Percentiles rank a stretch among this genome's conserved stretches.
These are phyloP conservation scores for Yamadazyma conglobata DNA, from an alignment of 1,139 yeast genomes.

Conservation along the genomic window DNA sequence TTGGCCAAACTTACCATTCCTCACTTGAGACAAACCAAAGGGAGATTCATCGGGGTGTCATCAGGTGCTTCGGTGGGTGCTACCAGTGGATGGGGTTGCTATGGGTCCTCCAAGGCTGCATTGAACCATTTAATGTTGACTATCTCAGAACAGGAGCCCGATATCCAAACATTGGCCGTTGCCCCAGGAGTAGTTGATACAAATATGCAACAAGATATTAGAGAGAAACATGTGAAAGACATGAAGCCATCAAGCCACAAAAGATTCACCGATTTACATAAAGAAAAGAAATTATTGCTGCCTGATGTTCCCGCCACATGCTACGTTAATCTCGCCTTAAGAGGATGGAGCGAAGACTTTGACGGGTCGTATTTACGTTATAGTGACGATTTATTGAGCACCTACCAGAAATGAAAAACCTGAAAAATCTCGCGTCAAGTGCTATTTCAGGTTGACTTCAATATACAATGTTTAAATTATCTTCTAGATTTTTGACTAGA, in stretches of 20 bases:
- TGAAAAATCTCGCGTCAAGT: not conserved
- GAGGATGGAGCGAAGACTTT: conserved; percentile 50
- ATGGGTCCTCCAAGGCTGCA: conserved; percentile 89
- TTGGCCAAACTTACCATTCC: conserved; percentile 60
- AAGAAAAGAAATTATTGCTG: conserved; percentile 50
- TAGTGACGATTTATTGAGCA: conserved; percentile 40
- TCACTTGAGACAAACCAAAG: conserved; percentile 51
- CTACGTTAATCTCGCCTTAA: conserved; percentile 59
- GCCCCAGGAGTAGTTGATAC: conserved; percentile 97
- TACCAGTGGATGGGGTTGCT: conserved; percentile 81
- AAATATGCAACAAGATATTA: conserved; percentile 73
- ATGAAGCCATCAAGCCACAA: conserved; percentile 59
- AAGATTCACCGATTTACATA: conserved; percentile 59
- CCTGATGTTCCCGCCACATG: conserved; percentile 72
- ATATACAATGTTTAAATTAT: not conserved
- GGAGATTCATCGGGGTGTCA: conserved; percentile 70
- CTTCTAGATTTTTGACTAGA: not conserved
- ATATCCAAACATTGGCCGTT: conserved; percentile 58
- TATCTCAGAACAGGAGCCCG: conserved; percentile 63
- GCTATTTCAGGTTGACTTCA: conserved; percentile 1
- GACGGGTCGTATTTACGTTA: conserved; percentile 67
- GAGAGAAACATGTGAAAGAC: conserved; percentile 50
- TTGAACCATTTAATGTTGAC: conserved; percentile 69
- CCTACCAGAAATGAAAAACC: conserved; percentile 1
- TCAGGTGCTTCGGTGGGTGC: conserved; percentile 75